Percentiles rank a stretch among this genome's conserved stretches.
These are phyloP conservation scores for Lichtheimia ramosa DNA, from an alignment of 371 early-diverging fungal species.

Conservation along the genomic window DNA sequence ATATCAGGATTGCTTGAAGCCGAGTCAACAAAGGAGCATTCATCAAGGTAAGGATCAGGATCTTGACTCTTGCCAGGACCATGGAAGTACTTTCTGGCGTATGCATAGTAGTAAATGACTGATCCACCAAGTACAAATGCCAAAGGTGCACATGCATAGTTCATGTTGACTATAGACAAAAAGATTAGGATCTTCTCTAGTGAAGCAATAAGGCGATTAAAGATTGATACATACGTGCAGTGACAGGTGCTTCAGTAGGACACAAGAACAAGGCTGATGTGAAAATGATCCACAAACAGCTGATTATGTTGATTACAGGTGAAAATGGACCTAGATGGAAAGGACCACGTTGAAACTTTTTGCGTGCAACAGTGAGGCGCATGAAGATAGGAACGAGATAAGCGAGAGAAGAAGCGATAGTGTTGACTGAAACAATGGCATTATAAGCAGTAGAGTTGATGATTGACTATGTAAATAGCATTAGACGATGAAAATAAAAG, in stretches of 20 bases:
- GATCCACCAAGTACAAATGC: slow-evolving; percentile 27
- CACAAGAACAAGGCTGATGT: slow-evolving; percentile 64
- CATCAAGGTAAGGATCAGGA: slow-evolving; percentile 23
- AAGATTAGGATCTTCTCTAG: not conserved
- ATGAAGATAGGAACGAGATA: slow-evolving; percentile 69
- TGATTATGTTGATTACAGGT: slow-evolving; percentile 43
- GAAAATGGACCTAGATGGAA: slow-evolving; percentile 64
- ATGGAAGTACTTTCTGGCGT: slow-evolving; percentile 54
- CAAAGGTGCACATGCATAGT: slow-evolving; percentile 39
- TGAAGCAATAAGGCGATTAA: not conserved
- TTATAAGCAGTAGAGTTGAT: slow-evolving; percentile 50
- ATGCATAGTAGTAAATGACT: slow-evolving; percentile 44
- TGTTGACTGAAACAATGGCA: slow-evolving; percentile 70
- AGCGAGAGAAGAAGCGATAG: slow-evolving; percentile 68
- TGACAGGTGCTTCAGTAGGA: slow-evolving; percentile 61
- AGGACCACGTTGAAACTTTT: slow-evolving; percentile 36
- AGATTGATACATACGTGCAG: slow-evolving; percentile 23
- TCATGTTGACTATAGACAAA: slow-evolving; percentile 32
- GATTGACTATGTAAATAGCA: slow-evolving; percentile 45
- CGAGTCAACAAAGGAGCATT: not conserved
- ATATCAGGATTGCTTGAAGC: too few species aligned
- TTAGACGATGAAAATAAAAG: slow-evolving; percentile 41
- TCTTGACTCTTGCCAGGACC: slow-evolving; percentile 44
- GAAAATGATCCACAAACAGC: slow-evolving; percentile 57
- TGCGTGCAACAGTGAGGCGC: slow-evolving; percentile 48